phyloP scores from a whole-genome alignment of 1,139 yeast genomes.

The Blastobotrys apis region DNA sequence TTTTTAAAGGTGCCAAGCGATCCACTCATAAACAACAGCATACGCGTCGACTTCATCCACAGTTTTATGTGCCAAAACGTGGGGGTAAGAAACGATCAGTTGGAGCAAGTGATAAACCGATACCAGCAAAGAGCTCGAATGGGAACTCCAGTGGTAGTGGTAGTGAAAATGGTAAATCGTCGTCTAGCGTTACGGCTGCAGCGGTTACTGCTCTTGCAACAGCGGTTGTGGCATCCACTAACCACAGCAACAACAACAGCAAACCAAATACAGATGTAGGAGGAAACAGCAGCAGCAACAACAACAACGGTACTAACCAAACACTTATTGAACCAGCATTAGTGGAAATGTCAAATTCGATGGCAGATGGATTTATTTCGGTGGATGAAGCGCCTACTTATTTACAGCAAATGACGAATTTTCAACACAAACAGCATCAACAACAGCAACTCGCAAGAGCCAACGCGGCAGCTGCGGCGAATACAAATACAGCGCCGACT shows the following conservation, averaged over 20 bases:
- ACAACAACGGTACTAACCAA: background rate
- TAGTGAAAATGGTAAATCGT: background rate
- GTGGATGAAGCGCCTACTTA: conserved; percentile 11
- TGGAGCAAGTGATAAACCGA: conserved; percentile 8
- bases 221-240: no score
- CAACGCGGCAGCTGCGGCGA: background rate
- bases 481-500: background rate
- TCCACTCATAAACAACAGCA: conserved; percentile 47
- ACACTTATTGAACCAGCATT: background rate
- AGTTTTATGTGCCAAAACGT: conserved; percentile 42
- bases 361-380: conserved; percentile 8
- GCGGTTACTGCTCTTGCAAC: background rate
- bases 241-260: background rate
- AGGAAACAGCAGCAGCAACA: no score
- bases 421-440: conserved; percentile 3
- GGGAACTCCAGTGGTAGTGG: background rate
- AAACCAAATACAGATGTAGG: background rate
- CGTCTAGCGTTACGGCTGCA: background rate
- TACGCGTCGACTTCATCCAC: conserved; percentile 43
- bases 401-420: conserved; percentile 10
- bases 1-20: conserved; percentile 44
- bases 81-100: conserved; percentile 39
- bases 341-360: background rate
- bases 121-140: no score
- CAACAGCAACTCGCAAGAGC: background rate